Evolutionary conservation across 805 yeast species (phyloP).

Genomic region (Candida golubevii): DNA sequence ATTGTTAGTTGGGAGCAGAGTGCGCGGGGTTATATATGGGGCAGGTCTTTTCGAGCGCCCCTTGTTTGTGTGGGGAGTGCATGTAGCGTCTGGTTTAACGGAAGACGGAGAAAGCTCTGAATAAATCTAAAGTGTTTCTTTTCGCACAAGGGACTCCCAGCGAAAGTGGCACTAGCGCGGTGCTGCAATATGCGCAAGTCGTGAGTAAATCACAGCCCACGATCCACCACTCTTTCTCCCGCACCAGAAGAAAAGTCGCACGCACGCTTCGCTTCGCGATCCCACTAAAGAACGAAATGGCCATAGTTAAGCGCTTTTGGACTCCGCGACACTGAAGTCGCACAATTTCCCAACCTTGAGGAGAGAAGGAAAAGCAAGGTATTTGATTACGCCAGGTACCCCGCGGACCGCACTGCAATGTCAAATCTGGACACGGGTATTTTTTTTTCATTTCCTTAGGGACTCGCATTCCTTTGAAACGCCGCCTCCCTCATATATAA

Average conservation of each 20-base stretch:
- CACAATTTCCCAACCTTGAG: slow-evolving; percentile 3
- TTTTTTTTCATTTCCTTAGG: no score
- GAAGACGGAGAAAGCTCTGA: no score
- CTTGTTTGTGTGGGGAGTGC: not conserved
- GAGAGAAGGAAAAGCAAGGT: slow-evolving; percentile 11
- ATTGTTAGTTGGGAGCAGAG: not conserved
- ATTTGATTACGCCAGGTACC: slow-evolving; percentile 8
- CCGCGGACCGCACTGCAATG: not conserved
- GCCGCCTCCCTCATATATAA: slow-evolving; percentile 10
- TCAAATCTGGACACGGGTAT: no score
- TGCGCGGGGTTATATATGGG: not conserved
- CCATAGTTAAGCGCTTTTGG: slow-evolving; percentile 15
- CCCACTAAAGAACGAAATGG: slow-evolving; percentile 7
- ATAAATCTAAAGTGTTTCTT: not conserved
- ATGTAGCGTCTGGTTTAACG: no score
- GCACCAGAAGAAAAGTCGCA: not conserved
- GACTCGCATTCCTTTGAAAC: no score
- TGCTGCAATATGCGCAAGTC: not conserved
- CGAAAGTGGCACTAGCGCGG: not conserved
- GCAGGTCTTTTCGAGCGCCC: not conserved
- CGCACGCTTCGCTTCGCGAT: not conserved
- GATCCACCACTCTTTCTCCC: not conserved
- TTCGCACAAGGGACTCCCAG: not conserved
- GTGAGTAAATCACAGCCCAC: not conserved
- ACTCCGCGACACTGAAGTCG: slow-evolving; percentile 6